These are phyloP conservation scores for Didymella pomorum DNA, from an alignment of 2,329 filamentous ascomycete species.

Conservation along the genomic window DNA sequence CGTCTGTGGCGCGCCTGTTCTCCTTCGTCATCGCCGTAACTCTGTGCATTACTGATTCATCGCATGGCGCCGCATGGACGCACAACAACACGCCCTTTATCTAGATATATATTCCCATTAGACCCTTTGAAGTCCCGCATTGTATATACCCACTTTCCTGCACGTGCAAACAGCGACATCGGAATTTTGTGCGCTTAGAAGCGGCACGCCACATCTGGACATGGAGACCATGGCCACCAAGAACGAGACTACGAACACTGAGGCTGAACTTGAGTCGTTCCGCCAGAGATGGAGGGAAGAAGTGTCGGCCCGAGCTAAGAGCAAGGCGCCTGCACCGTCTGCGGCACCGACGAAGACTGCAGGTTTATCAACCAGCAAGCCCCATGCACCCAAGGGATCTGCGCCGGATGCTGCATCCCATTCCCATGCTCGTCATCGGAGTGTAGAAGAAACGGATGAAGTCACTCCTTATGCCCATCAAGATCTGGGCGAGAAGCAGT, in stretches of 20 bases:
- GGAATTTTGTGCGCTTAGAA: slow-evolving; percentile 36
- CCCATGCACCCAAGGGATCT: slow-evolving; percentile 35
- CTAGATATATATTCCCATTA: slow-evolving; percentile 36
- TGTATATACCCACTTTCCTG: slow-evolving; percentile 22
- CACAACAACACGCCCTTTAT: slow-evolving; percentile 22
- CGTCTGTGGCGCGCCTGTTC: slow-evolving; percentile 14
- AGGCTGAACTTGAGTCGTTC: slow-evolving; percentile 82
- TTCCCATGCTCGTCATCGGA: slow-evolving; percentile 37
- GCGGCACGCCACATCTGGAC: slow-evolving; percentile 31
- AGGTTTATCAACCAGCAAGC: slow-evolving; percentile 33
- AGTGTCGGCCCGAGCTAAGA: slow-evolving; percentile 64
- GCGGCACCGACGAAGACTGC: slow-evolving; percentile 25
- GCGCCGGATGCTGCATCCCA: slow-evolving; percentile 33
- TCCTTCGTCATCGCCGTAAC: slow-evolving; percentile 22
- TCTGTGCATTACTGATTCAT: slow-evolving; percentile 7
- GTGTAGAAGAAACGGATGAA: slow-evolving; percentile 51
- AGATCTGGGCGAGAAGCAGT: slow-evolving; percentile 57
- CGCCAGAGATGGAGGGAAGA: slow-evolving; percentile 87
- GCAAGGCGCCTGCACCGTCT: slow-evolving; percentile 31
- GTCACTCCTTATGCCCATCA: slow-evolving; percentile 54
- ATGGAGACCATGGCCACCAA: slow-evolving; percentile 29
- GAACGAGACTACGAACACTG: slow-evolving; percentile 45
- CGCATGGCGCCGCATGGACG: slow-evolving; percentile 7
- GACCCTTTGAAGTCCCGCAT: slow-evolving; percentile 16
- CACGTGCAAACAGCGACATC: slow-evolving; percentile 36